Conservation (phyloP, 192 early-diverging fungal genomes). For the Podila horticola region DNA sequence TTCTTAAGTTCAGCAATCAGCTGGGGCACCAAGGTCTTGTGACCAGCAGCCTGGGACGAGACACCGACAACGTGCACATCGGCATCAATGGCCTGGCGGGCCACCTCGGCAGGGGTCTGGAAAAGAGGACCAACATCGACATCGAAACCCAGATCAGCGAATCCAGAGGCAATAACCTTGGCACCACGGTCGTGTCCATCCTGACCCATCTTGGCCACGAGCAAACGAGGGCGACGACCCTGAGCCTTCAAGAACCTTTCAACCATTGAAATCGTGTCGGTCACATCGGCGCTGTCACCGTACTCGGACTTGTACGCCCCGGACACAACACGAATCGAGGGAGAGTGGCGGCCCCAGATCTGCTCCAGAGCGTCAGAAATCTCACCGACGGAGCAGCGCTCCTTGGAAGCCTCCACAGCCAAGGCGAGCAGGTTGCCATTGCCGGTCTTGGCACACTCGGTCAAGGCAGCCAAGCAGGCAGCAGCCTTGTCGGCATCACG, state of each 20-base stretch:
- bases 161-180: conserved; percentile 91
- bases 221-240: conserved; percentile 88
- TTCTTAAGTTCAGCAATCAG: conserved; percentile 81
- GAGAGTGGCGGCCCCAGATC: conserved; percentile 86
- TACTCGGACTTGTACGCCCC: conserved; percentile 91
- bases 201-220: conserved; percentile 95
- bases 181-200: conserved; percentile 95
- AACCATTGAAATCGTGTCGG: conserved; percentile 68
- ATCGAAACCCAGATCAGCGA: conserved; percentile 92
- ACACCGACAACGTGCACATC: conserved; percentile 92
- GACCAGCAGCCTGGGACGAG: conserved; percentile 89
- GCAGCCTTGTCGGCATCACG: conserved; percentile 67
- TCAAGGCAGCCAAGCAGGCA: conserved; percentile 69
- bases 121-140: conserved; percentile 92
- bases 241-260: conserved; percentile 74
- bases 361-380: conserved; percentile 85
- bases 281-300: conserved; percentile 71
- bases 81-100: conserved; percentile 88
- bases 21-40: conserved; percentile 87
- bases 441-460: conserved; percentile 70
- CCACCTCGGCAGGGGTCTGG: conserved; percentile 91
- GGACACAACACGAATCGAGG: conserved; percentile 80
- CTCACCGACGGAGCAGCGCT: conserved; percentile 87
- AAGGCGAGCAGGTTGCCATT: conserved; percentile 80
- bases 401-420: conserved; percentile 78